Evolutionary conservation across 2,329 filamentous ascomycete species (phyloP).

Genomic region (Xylariaceae sp.): DNA sequence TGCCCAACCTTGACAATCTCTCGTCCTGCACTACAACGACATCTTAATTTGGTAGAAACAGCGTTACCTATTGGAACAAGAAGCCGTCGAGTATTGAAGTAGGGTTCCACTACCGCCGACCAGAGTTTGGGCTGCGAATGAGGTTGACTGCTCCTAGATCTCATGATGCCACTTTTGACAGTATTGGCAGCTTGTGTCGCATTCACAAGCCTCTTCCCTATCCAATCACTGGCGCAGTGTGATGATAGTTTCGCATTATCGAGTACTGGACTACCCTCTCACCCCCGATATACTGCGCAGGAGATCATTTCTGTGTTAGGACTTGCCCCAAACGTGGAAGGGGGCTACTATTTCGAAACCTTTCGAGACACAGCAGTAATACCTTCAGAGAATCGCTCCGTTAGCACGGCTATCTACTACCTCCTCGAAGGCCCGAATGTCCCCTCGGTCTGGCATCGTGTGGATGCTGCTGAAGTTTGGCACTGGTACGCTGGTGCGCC

Average conservation of each 20-base stretch:
- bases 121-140: too few species aligned
- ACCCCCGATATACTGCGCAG: slow-evolving; percentile 45
- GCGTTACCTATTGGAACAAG: too few species aligned
- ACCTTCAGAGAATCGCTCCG: slow-evolving; percentile 45
- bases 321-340: slow-evolving; percentile 54
- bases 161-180: slow-evolving; percentile 7
- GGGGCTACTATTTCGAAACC: slow-evolving; percentile 57
- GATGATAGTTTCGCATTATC: background rate
- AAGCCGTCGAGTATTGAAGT: too few species aligned
- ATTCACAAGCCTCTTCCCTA: slow-evolving; percentile 12
- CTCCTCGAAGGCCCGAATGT: slow-evolving; percentile 49
- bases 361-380: slow-evolving; percentile 49
- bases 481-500: slow-evolving; percentile 62
- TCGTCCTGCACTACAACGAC: background rate
- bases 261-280: background rate
- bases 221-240: slow-evolving; percentile 2
- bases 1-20: too few species aligned
- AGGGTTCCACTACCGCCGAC: background rate
- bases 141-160: too few species aligned
- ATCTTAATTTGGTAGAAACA: background rate
- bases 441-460: slow-evolving; percentile 57
- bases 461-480: slow-evolving; percentile 59
- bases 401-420: slow-evolving; percentile 61
- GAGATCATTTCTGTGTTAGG: slow-evolving; percentile 53
- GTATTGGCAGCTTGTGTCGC: slow-evolving; percentile 20